Conservation (phyloP, 2,329 filamentous ascomycete genomes). For the Colletotrichum lini region DNA sequence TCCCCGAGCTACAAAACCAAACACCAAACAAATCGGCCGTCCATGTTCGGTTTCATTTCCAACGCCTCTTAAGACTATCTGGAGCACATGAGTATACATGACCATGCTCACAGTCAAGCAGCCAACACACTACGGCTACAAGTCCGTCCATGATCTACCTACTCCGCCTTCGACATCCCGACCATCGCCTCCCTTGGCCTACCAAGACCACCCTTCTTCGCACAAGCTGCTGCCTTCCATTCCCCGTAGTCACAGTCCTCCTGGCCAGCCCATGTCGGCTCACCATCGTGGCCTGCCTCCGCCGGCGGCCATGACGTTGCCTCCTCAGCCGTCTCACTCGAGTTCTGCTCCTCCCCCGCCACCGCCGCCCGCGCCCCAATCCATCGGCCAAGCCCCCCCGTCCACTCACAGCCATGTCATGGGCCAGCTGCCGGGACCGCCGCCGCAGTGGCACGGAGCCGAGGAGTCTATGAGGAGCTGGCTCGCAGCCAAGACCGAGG, state of each 20-base stretch:
- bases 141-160: conserved; percentile 74
- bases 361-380: conserved; percentile 41
- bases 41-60: conserved; percentile 21
- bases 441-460: conserved; percentile 75
- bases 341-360: conserved; percentile 37
- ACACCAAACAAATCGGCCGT: conserved; percentile 20
- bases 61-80: conserved; percentile 31
- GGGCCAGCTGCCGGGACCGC: conserved; percentile 73
- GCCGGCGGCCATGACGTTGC: conserved; percentile 75
- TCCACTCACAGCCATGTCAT: conserved; percentile 59
- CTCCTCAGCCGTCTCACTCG: conserved; percentile 59
- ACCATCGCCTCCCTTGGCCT: conserved; percentile 68
- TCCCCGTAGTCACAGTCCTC: conserved; percentile 62
- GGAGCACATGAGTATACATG: conserved; percentile 47
- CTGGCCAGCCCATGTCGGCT: conserved; percentile 74
- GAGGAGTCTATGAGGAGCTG: conserved; percentile 81
- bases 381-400: conserved; percentile 46
- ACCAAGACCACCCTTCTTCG: conserved; percentile 58
- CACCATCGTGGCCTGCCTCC: conserved; percentile 79
- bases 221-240: conserved; percentile 57
- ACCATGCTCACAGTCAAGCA: conserved; percentile 75
- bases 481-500: conserved; percentile 79
- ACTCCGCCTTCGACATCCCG: conserved; percentile 70
- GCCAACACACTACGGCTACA: conserved; percentile 71
- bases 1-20: conserved; percentile 5